Evolutionary conservation across 192 early-diverging fungal genomes (phyloP).

Genomic region (Linnemannia zychae): DNA sequence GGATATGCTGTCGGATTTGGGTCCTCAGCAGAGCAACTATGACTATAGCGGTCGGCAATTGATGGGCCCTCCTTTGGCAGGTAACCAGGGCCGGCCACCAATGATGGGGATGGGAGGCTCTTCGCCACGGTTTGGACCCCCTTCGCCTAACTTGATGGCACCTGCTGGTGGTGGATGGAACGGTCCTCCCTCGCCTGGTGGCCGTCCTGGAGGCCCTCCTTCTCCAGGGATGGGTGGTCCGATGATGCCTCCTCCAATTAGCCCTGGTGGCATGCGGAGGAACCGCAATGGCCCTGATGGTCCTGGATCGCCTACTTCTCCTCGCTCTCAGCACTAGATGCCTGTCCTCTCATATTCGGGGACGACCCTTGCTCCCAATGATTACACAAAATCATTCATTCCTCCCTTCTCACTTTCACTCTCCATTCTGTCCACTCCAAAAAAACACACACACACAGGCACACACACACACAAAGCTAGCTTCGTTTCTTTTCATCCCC

Average conservation of each 20-base stretch:
- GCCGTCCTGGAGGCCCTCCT: not conserved
- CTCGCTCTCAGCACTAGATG: conserved; percentile 8
- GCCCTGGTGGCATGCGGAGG: conserved; percentile 58
- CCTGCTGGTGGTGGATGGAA: conserved; percentile 17
- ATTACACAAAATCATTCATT: conserved; percentile 64
- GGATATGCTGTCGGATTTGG: conserved; percentile 46
- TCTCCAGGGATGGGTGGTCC: conserved; percentile 2
- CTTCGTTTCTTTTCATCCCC: not conserved
- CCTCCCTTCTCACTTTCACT: conserved; percentile 72
- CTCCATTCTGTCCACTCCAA: conserved; percentile 73
- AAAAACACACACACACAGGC: conserved; percentile 56
- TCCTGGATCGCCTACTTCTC: conserved; percentile 40
- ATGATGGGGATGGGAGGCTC: conserved; percentile 28
- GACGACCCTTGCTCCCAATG: not conserved
- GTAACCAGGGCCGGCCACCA: conserved; percentile 35
- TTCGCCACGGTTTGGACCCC: conserved; percentile 44
- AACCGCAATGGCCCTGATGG: conserved; percentile 33
- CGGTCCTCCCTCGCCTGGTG: conserved; percentile 14
- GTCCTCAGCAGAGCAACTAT: conserved; percentile 44
- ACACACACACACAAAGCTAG: conserved; percentile 49
- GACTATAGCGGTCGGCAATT: conserved; percentile 47
- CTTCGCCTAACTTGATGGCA: conserved; percentile 20
- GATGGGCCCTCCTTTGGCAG: conserved; percentile 49
- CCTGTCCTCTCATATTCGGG: not conserved
- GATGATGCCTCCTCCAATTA: conserved; percentile 52